Evolutionary conservation across 2,329 filamentous ascomycete genomes (phyloP), one percentile per base, ranked within the genome.

Genomic region (Falciphora oryzae): DNA sequence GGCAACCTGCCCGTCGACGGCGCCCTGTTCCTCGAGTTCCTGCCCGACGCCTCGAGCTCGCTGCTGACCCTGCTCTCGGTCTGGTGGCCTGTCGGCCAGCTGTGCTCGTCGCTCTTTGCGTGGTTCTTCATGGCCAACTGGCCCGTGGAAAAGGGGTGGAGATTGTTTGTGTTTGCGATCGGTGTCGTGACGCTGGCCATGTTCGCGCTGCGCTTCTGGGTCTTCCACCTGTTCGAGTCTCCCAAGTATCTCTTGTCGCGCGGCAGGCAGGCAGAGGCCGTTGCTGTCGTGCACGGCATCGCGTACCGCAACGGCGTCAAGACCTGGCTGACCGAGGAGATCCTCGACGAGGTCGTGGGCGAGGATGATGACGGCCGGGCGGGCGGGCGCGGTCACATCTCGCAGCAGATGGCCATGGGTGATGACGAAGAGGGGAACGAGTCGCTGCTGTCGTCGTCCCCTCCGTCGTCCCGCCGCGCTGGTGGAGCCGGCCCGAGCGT

Each of bases 1-100:
- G 91, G 92, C 6, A 94, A 92, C 71, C 77, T 93, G 27, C 89
- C 89, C 1, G 89, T 93, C 0, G 91, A 94, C 73, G 90, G 90
- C 44, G 89, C 91, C 0, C 79, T 95, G 3, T 95, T 96, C 73
- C 81, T 96, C 53, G 92, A 96, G 72, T 94, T 94, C 68, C 78
- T 96, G 0, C 92, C 92, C 0, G 88, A 89, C 65, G 85, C 88
- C 0, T 89, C 86, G n/a, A 87, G 86, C 67, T 86, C 87, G 38
- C 82, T 95, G 18, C 79, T 95, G 35, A 95, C 91, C 0, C 80
- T 94, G 61, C 80, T 96, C n/a, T 92, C 90, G 8, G 85, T 93
- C 10, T 95, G 91, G 89, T 96, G 92, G 91, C 90, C 92, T 0
- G 77, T 96, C 25, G 92, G 92, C 7, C 91, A 95, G 72, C 81